phyloP scores from a whole-genome alignment of 208 protist species.

The Trypanosoma mega region DNA sequence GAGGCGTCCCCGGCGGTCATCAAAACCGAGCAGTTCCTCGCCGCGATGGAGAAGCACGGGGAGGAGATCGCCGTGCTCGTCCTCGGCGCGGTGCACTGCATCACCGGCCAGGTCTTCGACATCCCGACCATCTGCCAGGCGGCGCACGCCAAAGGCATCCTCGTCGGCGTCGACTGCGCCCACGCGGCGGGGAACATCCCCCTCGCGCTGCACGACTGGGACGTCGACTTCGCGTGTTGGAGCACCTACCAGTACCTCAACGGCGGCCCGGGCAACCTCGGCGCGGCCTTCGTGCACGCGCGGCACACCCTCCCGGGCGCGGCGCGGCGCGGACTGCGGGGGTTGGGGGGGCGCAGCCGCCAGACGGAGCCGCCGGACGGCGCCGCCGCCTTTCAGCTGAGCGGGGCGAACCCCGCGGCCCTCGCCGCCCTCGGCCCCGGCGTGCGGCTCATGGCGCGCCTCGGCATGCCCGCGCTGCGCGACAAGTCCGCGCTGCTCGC shows the following conservation, averaged over 20 bases:
- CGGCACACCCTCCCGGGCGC: slow-evolving; percentile 53
- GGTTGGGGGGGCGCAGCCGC: slow-evolving; percentile 92
- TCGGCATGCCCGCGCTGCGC: slow-evolving; percentile 69
- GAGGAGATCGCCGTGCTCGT: slow-evolving; percentile 89
- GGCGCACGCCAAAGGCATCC: slow-evolving; percentile 68
- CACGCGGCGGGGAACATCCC: slow-evolving; percentile 94
- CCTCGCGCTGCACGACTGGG: slow-evolving; percentile 94
- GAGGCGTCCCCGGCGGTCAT: slow-evolving; percentile 35
- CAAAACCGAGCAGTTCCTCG: slow-evolving; percentile 79
- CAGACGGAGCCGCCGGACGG: slow-evolving; percentile 50
- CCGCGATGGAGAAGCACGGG: slow-evolving; percentile 74
- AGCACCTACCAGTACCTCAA: slow-evolving; percentile 97
- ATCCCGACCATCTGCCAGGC: slow-evolving; percentile 89
- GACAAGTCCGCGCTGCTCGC: slow-evolving; percentile 88
- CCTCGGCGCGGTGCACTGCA: slow-evolving; percentile 91
- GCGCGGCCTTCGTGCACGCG: slow-evolving; percentile 91
- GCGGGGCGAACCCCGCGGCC: slow-evolving; percentile 65
- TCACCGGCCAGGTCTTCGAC: slow-evolving; percentile 94
- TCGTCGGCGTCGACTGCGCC: slow-evolving; percentile 93
- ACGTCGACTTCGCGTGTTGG: slow-evolving; percentile 96
- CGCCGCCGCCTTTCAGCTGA: slow-evolving; percentile 82
- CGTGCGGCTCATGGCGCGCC: slow-evolving; percentile 85
- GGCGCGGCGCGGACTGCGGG: slow-evolving; percentile 60
- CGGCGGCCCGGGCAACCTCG: slow-evolving; percentile 88
- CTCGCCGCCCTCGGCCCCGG: slow-evolving; percentile 69